Evolutionary conservation across 495 filamentous ascomycete genomes (phyloP), one percentile per base, ranked within the genome.

Genomic region (Aspergillus avenaceus): DNA sequence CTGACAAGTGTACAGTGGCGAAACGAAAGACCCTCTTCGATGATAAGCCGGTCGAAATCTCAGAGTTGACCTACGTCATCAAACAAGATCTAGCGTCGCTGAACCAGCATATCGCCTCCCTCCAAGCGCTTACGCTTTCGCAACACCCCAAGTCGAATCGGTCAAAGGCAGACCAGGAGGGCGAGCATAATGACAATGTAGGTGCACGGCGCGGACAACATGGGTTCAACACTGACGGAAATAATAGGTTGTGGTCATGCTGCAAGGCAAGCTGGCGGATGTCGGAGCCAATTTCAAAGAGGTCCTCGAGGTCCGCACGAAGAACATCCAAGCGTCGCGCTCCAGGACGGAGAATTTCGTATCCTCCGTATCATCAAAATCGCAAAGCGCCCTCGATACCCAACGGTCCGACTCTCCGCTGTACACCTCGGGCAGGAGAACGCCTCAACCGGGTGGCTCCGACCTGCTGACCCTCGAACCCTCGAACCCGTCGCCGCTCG

Each of bases 21-120:
- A 93, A 92, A 65, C 85, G 95, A 55, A 95, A 97, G 73, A 95
- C 95, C 1, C 82, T 98, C 18, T 97, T 98, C 63, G 93, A 98
- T 66, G 93, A 98, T 72, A 81, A 87, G 65, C 91, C 93, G 2
- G 87, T 96, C 29, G 93, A 98, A 67, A 97, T 98, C 70, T 90
- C 91, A 64, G 90, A 97, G 60, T 82, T 97, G 67, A 93, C 91
- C 8, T 95, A 88, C 59, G 83, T 95, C 64, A 97, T 98, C 72
- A 97, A 97, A 69, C 93, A 97, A 77, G 95, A 97, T 61, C 81
- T 97, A 22, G 88, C 91, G 0, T 83, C 86, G 9, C 70, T 98
- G 49, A 97, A 96, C 66, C 78, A 85, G 50, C 84, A 92, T 63
- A 97, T 98, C 61, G 84, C 85, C 38, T 77, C 73, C 16, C 71